Evolutionary conservation across 192 early-diverging fungal genomes (phyloP), one percentile per base, ranked within the genome.

Genomic region (Lobosporangium transversale): DNA sequence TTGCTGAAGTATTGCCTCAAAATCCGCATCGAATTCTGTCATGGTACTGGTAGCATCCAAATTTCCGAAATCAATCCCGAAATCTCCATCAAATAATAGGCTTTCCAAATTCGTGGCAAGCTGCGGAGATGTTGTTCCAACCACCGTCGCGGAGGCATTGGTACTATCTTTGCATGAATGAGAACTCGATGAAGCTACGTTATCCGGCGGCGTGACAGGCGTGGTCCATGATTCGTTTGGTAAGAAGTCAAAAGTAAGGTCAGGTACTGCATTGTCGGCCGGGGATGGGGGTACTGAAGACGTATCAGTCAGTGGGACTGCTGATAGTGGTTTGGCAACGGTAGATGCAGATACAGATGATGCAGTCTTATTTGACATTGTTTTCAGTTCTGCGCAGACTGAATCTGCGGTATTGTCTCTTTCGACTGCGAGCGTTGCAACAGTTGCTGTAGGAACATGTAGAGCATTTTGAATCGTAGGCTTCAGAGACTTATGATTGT

Each of bases 141-240:
- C 37, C 8, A 14, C 21, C 0, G 57, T 31, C 7, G 57, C 27
- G 9, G 57, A 32, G 20, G 12, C n/a, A 9, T 26, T 44, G 2
- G 29, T 15, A 4, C 14, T n/a, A 33, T n/a, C 26, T 3, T 2
- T 4, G 20, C 33, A 32, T 18, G 43, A 30, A 7, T 11, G 27
- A 18, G 10, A 27, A 49, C 20, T 26, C 15, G 52, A 8, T 24
- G 15, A 27, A 6, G 56, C 26, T 43, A 33, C 29, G 32, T 54
- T 52, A 27, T 52, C 57, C 32, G 66, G 66, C 11, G 66, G 66
- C 1, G 66, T 68, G 9, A 68, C 66, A 26, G 66, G 66, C 0
- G 66, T 58, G n/a, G 42, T 68, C 66, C 66, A 68, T 5, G 57
- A 42, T 24, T 12, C 57, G 5, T 36, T 1, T 26, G 57, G 57